phyloP scores from a whole-genome alignment of 139 green algal genomes.

The Chlamydomonas sp. region DNA sequence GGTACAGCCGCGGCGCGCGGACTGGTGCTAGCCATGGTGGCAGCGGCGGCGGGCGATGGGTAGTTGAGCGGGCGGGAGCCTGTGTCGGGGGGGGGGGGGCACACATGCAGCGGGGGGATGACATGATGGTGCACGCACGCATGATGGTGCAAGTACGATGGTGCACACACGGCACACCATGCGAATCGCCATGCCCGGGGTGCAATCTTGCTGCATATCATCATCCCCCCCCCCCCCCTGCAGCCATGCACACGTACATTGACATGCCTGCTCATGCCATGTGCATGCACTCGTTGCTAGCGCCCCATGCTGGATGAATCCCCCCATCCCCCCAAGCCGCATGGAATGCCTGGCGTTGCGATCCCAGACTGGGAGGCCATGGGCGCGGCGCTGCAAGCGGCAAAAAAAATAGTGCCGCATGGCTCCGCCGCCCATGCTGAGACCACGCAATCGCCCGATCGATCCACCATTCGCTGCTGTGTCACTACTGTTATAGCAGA shows the following conservation, averaged over 20 bases:
- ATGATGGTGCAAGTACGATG: background rate
- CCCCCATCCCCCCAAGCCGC: too few relatives aligned
- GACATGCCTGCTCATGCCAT: too few relatives aligned
- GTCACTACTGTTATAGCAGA: too few relatives aligned
- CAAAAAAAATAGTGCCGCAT: background rate
- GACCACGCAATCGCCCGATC: background rate
- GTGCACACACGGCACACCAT: background rate
- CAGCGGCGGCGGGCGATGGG: background rate
- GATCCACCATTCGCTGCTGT: background rate
- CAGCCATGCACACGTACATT: too few relatives aligned
- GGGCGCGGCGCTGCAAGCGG: background rate
- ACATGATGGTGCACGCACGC: background rate
- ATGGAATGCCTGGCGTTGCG: too few relatives aligned
- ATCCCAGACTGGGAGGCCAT: too few relatives aligned
- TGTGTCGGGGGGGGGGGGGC: background rate
- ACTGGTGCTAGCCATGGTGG: background rate
- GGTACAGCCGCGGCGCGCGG: conserved; percentile 1
- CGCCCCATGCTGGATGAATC: too few relatives aligned
- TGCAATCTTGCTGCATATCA: too few relatives aligned
- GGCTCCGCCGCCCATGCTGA: background rate
- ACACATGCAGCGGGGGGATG: background rate
- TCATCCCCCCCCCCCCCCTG: too few relatives aligned
- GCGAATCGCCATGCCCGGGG: background rate
- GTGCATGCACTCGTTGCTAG: too few relatives aligned
- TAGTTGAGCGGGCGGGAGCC: background rate